These are phyloP conservation scores for Bjerkandera adusta DNA, from an alignment of 1,284 basidiomycete genomes.

Conservation along the genomic window DNA sequence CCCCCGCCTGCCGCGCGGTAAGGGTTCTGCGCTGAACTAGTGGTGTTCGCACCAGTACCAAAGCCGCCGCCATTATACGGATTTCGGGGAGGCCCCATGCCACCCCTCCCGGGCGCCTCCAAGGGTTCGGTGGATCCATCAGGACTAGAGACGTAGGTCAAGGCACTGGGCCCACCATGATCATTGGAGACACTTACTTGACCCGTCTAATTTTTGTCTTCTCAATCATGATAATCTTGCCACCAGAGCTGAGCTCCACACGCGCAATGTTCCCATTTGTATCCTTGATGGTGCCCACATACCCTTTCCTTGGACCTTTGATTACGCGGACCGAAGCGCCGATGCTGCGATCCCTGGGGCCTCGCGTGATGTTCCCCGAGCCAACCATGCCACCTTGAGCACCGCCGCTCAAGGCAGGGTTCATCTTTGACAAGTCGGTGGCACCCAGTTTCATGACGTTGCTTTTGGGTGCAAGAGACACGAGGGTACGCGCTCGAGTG, in stretches of 20 bases:
- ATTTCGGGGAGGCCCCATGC: constrained; percentile 38
- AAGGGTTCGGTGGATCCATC: constrained; percentile 55
- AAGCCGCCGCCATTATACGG: background rate
- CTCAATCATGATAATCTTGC: constrained; percentile 87
- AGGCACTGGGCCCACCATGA: too few relatives aligned
- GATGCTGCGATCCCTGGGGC: constrained; percentile 80
- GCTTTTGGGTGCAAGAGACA: constrained; percentile 84
- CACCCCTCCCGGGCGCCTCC: constrained; percentile 24
- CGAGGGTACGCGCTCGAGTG: constrained; percentile 75
- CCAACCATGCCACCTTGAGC: constrained; percentile 76
- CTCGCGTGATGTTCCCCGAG: constrained; percentile 68
- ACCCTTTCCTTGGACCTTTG: constrained; percentile 90
- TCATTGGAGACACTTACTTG: constrained; percentile 59
- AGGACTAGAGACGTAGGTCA: constrained; percentile 40
- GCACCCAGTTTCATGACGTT: constrained; percentile 60
- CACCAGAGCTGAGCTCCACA: constrained; percentile 90
- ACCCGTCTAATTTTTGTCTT: constrained; percentile 79
- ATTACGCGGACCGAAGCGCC: constrained; percentile 81
- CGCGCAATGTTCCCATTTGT: constrained; percentile 87
- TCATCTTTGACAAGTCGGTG: constrained; percentile 93
- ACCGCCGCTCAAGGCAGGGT: constrained; percentile 72
- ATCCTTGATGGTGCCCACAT: constrained; percentile 93
- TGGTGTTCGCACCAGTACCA: too few relatives aligned
- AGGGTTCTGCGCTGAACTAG: too few relatives aligned
- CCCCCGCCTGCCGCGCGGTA: background rate